These are phyloP conservation scores for Physcia stellaris DNA, from an alignment of 495 filamentous ascomycete genomes.

Conservation along the genomic window DNA sequence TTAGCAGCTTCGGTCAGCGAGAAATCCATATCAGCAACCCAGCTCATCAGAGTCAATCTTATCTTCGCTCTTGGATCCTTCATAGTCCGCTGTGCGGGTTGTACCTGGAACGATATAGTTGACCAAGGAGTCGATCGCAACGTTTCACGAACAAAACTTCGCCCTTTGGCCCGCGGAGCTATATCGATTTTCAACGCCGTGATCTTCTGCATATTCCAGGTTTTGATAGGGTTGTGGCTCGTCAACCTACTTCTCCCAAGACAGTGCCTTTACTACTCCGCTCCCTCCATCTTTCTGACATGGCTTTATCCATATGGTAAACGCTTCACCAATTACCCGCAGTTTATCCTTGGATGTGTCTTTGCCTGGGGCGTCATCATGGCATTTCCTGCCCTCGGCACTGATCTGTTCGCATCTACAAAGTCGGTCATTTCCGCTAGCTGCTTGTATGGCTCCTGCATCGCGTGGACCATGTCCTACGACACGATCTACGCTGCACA, in stretches of 20 bases:
- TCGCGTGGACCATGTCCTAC: slow-evolving; percentile 28
- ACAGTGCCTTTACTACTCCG: neutral
- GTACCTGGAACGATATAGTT: slow-evolving; percentile 28
- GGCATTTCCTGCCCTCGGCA: slow-evolving; percentile 3
- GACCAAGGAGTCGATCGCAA: slow-evolving; percentile 27
- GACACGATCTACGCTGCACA: slow-evolving; percentile 34
- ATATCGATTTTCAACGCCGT: neutral
- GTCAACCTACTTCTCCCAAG: neutral
- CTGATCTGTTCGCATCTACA: slow-evolving; percentile 2
- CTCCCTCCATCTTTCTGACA: neutral
- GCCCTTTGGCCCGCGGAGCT: slow-evolving; percentile 13
- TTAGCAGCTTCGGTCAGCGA: neutral
- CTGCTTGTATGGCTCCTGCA: slow-evolving; percentile 7
- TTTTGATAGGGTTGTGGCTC: neutral
- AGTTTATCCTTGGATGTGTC: slow-evolving; percentile 8
- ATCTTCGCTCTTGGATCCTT: slow-evolving; percentile 4
- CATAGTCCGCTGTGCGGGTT: slow-evolving; percentile 9
- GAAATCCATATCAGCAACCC: neutral
- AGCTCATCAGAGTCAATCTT: neutral
- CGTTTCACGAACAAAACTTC: slow-evolving; percentile 19
- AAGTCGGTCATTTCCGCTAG: neutral
- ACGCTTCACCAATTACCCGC: slow-evolving; percentile 21
- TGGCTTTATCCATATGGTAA: slow-evolving; percentile 10
- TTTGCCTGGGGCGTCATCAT: slow-evolving; percentile 17
- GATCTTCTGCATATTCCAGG: neutral